These are phyloP conservation scores for Coriaria nepalensis DNA, from an alignment of 306 rosid species.

Conservation along the genomic window DNA sequence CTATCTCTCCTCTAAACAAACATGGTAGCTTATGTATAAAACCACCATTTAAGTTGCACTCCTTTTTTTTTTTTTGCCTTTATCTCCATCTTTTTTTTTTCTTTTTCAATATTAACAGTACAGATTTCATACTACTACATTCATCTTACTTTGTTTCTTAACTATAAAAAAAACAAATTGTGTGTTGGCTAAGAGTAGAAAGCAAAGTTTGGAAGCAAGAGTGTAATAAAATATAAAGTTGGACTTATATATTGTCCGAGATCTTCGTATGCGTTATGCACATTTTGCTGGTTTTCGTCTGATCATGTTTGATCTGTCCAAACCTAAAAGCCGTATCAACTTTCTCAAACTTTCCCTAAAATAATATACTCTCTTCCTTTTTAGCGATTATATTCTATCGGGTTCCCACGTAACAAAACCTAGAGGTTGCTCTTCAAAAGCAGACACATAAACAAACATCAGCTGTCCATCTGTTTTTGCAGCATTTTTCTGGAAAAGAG, in stretches of 20 bases:
- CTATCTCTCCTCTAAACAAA: too few species aligned
- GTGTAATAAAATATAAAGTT: constrained; percentile 3
- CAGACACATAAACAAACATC: too few species aligned
- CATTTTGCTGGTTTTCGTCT: background rate
- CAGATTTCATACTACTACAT: too few species aligned
- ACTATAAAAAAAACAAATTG: background rate
- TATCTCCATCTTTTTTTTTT: too few species aligned
- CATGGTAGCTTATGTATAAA: too few species aligned
- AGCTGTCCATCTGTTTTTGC: background rate
- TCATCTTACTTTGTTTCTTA: too few species aligned
- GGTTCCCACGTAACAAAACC: constrained; percentile 3
- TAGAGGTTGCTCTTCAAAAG: too few species aligned
- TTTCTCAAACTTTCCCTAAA: constrained; percentile 9
- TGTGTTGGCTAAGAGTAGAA: background rate
- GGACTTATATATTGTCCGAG: constrained; percentile 32
- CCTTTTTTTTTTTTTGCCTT: too few species aligned
- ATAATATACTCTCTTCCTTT: background rate
- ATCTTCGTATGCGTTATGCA: constrained; percentile 25
- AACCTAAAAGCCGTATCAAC: constrained; percentile 16
- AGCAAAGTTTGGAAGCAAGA: constrained; percentile 5
- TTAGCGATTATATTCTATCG: constrained; percentile 3
- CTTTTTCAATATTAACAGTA: too few species aligned
- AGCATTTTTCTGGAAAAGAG: background rate
- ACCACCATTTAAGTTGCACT: too few species aligned
- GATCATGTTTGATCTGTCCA: constrained; percentile 6